Evolutionary conservation across 495 filamentous ascomycete species (phyloP).

Genomic region (Aspergillus homomorphus): DNA sequence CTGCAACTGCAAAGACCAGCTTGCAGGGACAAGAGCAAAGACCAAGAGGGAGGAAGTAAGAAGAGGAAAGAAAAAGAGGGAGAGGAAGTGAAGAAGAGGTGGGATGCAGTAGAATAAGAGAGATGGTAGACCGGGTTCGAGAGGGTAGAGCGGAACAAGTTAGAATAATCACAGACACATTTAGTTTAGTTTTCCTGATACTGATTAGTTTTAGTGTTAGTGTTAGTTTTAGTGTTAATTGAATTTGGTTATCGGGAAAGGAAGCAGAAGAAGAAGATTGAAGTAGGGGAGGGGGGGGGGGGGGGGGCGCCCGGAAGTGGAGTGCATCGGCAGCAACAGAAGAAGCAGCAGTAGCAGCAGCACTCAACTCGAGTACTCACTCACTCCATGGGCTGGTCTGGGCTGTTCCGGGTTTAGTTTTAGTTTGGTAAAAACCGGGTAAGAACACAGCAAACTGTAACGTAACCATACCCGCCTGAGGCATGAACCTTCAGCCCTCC

Average conservation of each 20-base stretch:
- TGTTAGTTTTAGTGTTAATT: background rate
- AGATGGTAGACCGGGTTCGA: conserved; percentile 3
- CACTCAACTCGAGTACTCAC: background rate
- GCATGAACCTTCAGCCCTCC: background rate
- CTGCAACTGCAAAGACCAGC: conserved; percentile 27
- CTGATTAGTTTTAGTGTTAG: background rate
- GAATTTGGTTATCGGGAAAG: background rate
- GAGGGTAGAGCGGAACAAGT: background rate
- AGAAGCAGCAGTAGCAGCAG: background rate
- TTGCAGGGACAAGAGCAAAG: conserved; percentile 24
- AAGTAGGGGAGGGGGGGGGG: conserved; percentile 10
- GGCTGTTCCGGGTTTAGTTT: background rate
- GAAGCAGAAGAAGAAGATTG: conserved; percentile 6
- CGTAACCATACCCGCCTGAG: background rate
- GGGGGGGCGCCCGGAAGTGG: conserved; percentile 10
- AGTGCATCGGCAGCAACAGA: conserved; percentile 8
- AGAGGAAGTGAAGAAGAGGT: conserved; percentile 12
- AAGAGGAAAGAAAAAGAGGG: conserved; percentile 8
- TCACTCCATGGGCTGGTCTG: conserved; percentile 3
- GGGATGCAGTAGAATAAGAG: conserved; percentile 11
- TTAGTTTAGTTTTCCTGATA: background rate
- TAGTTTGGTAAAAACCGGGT: background rate
- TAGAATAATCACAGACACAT: background rate
- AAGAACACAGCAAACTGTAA: background rate
- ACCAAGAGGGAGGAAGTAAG: conserved; percentile 12